Conservation (phyloP, 257 asterid species). For the Solanum pennellii region DNA sequence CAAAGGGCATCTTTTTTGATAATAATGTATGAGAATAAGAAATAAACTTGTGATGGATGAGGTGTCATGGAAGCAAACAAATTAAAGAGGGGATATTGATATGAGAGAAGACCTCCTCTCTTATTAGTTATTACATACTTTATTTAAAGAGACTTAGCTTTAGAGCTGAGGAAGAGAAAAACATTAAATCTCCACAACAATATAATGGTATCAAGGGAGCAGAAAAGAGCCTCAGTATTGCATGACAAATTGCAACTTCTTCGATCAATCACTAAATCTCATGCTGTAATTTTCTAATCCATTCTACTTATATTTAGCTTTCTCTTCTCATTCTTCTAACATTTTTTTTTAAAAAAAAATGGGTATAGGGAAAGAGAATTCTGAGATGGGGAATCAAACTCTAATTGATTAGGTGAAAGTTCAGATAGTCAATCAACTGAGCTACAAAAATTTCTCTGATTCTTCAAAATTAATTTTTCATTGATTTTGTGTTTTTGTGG, state of each 20-base stretch:
- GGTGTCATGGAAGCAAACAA: slow-evolving; percentile 43
- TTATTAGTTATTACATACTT: not conserved
- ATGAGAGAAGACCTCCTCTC: slow-evolving; percentile 47
- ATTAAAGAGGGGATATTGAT: slow-evolving; percentile 36
- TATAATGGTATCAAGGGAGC: slow-evolving; percentile 61
- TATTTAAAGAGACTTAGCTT: slow-evolving; percentile 7
- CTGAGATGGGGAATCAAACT: not conserved
- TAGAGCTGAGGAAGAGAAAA: not conserved
- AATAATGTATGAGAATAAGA: not conserved
- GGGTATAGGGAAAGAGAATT: not conserved
- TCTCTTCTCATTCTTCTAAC: not conserved
- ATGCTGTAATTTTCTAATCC: slow-evolving; percentile 41
- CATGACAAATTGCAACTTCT: slow-evolving; percentile 78
- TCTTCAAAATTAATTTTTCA: not conserved
- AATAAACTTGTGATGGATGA: not conserved
- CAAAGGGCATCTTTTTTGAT: slow-evolving; percentile 2
- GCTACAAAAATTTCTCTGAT: no score
- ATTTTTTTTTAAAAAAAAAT: no score
- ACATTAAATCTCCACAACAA: not conserved
- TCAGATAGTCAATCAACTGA: not conserved
- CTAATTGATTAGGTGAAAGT: not conserved
- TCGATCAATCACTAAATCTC: slow-evolving; percentile 77
- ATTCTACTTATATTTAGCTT: not conserved
- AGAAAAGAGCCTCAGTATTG: slow-evolving; percentile 23
- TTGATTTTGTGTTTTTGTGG: not conserved